Conservation (phyloP, 169 alveolate genomes). For the Cyclospora cayetanensis region DNA sequence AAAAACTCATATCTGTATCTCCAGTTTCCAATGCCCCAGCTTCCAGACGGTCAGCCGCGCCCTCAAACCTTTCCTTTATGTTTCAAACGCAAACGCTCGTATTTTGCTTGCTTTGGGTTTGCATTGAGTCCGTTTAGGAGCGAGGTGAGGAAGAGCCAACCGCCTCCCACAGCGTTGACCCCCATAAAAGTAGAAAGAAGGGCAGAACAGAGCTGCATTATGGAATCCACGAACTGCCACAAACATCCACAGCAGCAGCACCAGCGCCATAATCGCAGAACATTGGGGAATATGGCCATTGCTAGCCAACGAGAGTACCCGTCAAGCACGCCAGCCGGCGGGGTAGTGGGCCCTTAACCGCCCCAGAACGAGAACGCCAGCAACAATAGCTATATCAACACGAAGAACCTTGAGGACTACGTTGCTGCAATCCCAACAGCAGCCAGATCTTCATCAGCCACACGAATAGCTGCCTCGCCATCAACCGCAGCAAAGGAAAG, state of each 20-base stretch:
- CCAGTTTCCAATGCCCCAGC: neutral
- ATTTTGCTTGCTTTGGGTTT: neutral
- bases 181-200: neutral
- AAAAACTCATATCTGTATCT: no score
- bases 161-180: constrained; percentile 4
- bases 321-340: no score
- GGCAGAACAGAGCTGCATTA: neutral
- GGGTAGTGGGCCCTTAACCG: no score
- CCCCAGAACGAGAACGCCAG: neutral
- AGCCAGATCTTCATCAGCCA: neutral
- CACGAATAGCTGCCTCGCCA: no score
- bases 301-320: no score
- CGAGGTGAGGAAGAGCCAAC: constrained; percentile 13
- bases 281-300: no score
- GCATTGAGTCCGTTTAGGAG: constrained; percentile 31
- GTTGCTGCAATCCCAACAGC: neutral
- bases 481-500: no score
- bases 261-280: neutral
- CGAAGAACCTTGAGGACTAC: neutral
- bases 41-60: neutral
- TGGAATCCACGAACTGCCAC: neutral
- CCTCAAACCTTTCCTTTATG: neutral
- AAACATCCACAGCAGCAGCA: constrained; percentile 36
- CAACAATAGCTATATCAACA: neutral
- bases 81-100: neutral